Evolutionary conservation across 805 yeast species (phyloP), one percentile per base, ranked within the genome.

Genomic region (Maudiozyma bulderi): DNA sequence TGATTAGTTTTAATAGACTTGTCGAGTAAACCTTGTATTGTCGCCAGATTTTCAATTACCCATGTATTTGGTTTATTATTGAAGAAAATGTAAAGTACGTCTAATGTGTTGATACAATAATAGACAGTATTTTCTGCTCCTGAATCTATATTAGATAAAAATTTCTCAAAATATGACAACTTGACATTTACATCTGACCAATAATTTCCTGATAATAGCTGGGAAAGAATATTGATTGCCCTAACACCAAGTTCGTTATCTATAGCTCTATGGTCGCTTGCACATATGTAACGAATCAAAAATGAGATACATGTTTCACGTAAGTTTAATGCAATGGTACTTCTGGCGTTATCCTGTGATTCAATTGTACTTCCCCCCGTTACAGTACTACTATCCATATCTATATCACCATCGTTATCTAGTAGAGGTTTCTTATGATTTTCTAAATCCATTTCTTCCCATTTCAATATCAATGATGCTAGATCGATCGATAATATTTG

Each of bases 141-240:
- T 50, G 85, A 70, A 54, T 91, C 96, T 49, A 86, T 81, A 32
- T 86, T 81, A 15, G 86, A 79, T 47, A 93, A 69, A 58, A 89
- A 86, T 53, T 93, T 81, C 56, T 93, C 99, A 61, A 93, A 93
- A 65, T 86, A 89, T 1, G 83, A 77, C 34, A 93, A 72, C 57
- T 87, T 87, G 15, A 93, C 89, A n/a, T 82, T 77, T 6, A 88
- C 95, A 55, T 88, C 96, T 0, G 87, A 75, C 98, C 98, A 91
- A 52, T 78, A 80, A 0, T 75, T 75, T 3, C 86, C 80, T 8
- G 87, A 80, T 49, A 90, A 69, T 11, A 91, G 71, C 47, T 80
- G 82, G 47, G 85, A 82, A 44, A 93, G 70, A 9, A 89, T 81
- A n/a, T 80, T 81, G 46, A 93, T 66, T 0, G 96, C 93, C 44